These are phyloP conservation scores for Candida yuanshanica DNA, from an alignment of 805 yeast species.

Conservation along the genomic window DNA sequence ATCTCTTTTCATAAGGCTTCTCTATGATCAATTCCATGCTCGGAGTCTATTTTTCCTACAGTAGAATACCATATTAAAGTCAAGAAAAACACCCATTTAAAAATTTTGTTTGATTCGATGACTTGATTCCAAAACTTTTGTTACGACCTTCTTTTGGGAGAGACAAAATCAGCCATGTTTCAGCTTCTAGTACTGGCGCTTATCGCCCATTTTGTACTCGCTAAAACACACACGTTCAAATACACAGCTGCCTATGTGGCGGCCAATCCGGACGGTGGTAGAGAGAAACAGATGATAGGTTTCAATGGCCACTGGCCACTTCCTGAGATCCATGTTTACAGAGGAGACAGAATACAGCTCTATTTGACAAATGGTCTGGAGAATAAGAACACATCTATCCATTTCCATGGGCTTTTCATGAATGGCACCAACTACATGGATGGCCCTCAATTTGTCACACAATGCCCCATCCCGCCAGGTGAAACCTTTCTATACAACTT, in stretches of 20 bases:
- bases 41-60: no score
- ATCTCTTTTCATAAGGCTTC: no score
- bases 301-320: slow-evolving; percentile 71
- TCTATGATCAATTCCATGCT: no score
- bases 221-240: slow-evolving; percentile 48
- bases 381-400: slow-evolving; percentile 52
- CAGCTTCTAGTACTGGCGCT: background rate
- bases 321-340: slow-evolving; percentile 59
- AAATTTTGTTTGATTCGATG: no score
- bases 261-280: slow-evolving; percentile 64
- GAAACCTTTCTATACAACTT: slow-evolving; percentile 65
- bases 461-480: slow-evolving; percentile 72
- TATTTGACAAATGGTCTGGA: slow-evolving; percentile 58
- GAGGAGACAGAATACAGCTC: slow-evolving; percentile 56
- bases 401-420: slow-evolving; percentile 77
- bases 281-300: slow-evolving; percentile 53
- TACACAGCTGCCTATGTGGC: slow-evolving; percentile 53
- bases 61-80: no score
- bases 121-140: no score
- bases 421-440: slow-evolving; percentile 60
- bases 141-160: no score
- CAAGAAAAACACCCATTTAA: no score
- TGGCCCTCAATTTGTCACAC: slow-evolving; percentile 76
- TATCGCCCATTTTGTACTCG: slow-evolving; percentile 4
- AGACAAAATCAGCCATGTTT: background rate